Percentiles rank a stretch among this genome's conserved stretches.
Evolutionary conservation across 768 basidiomycete genomes (phyloP).

Genomic region (Mycena albidolilacea): DNA sequence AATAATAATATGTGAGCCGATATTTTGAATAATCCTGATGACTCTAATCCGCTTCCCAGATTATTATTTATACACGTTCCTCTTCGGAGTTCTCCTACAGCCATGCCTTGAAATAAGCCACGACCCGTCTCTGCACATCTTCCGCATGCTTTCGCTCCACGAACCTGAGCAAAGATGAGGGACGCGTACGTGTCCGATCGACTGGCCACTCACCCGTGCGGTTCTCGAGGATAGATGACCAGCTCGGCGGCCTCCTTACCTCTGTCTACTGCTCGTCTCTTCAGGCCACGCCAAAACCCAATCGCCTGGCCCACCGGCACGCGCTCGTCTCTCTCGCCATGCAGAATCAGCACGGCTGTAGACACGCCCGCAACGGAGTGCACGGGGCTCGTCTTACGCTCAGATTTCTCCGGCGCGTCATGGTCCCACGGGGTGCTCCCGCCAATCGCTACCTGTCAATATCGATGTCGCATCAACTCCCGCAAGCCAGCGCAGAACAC

Average conservation of each 20-base stretch:
- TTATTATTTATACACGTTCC: conserved; percentile 29
- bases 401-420: conserved; percentile 33
- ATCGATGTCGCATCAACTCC: conserved; percentile 10
- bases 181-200: background rate
- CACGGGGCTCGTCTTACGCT: conserved; percentile 49
- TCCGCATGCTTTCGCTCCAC: conserved; percentile 52
- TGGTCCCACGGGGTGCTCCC: conserved; percentile 50
- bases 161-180: conserved; percentile 42
- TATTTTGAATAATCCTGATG: background rate
- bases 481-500: background rate
- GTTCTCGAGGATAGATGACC: conserved; percentile 53
- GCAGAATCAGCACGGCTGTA: conserved; percentile 62
- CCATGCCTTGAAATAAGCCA: conserved; percentile 48
- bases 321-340: conserved; percentile 68
- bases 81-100: conserved; percentile 34
- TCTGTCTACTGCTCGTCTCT: conserved; percentile 48
- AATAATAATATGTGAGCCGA: conserved; percentile 23
- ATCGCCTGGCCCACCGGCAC: conserved; percentile 58
- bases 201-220: conserved; percentile 49
- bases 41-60: conserved; percentile 21
- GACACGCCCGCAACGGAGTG: conserved; percentile 56
- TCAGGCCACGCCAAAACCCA: conserved; percentile 52
- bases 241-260: conserved; percentile 48
- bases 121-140: conserved; percentile 48
- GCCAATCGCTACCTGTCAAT: conserved; percentile 48